Conservation (phyloP, 371 early-diverging fungal species). For the Nematocida major region DNA sequence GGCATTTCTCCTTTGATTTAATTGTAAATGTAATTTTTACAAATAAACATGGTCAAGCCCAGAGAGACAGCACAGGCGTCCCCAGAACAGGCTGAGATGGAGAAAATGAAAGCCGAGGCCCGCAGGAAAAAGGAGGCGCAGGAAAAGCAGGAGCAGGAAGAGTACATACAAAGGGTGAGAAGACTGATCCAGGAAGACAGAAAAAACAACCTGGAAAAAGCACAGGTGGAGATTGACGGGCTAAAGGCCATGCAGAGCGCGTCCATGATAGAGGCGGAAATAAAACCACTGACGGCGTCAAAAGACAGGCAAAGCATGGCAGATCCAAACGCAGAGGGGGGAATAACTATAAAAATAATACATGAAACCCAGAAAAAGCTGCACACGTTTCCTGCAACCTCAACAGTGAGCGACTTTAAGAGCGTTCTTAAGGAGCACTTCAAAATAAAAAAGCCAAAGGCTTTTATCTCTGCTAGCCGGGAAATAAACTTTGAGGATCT, state of each 20-base stretch:
- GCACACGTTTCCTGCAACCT: neutral
- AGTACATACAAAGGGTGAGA: slow-evolving; percentile 26
- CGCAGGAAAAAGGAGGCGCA: neutral
- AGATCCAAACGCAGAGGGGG: neutral
- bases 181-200: slow-evolving; percentile 37
- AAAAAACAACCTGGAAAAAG: slow-evolving; percentile 5
- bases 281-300: neutral
- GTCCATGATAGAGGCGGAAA: neutral
- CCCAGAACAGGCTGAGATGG: neutral
- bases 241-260: neutral
- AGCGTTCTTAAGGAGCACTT: neutral
- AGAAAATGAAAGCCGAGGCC: neutral
- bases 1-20: no score
- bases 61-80: neutral
- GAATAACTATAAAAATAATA: slow-evolving; percentile 3
- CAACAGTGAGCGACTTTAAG: slow-evolving; percentile 15
- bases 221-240: slow-evolving; percentile 15
- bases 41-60: neutral
- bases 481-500: neutral
- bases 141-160: slow-evolving; percentile 32
- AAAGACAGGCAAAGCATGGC: neutral
- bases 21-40: neutral
- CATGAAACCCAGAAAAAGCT: neutral
- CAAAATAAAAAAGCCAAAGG: slow-evolving; percentile 14
- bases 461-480: slow-evolving; percentile 5